Conservation (phyloP, 1,284 basidiomycete genomes). For the Marasmius oreades region DNA sequence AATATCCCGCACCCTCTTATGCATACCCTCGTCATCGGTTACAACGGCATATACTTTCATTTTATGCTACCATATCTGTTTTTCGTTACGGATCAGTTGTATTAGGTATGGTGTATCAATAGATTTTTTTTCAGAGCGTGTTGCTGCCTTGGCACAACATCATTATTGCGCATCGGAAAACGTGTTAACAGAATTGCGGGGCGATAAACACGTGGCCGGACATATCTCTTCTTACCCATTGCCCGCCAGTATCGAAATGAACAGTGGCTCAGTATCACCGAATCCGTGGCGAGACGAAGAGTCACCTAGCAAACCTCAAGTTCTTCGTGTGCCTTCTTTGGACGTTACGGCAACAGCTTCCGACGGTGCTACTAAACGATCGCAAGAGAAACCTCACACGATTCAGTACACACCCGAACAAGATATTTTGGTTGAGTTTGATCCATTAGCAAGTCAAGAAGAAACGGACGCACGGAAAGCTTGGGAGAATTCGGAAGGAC, state of each 20-base stretch:
- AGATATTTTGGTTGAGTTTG: slow-evolving; percentile 56
- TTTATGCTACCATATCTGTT: not conserved
- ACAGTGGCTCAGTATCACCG: not conserved
- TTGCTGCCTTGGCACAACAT: no score
- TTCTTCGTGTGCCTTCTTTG: not conserved
- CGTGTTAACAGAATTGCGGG: not conserved
- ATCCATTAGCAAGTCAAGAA: slow-evolving; percentile 56
- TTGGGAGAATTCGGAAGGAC: slow-evolving; percentile 55
- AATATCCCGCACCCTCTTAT: not conserved
- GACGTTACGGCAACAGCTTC: not conserved
- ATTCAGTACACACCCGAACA: not conserved
- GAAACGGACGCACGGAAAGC: slow-evolving; percentile 57
- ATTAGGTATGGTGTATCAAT: not conserved
- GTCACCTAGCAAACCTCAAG: not conserved
- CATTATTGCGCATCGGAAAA: no score
- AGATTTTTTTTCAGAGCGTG: no score
- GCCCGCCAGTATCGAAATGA: not conserved
- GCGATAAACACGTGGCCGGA: not conserved
- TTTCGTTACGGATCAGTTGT: not conserved
- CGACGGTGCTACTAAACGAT: not conserved
- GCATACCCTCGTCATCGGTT: not conserved
- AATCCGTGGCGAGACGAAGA: slow-evolving; percentile 1
- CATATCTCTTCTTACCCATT: not conserved
- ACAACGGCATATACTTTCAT: not conserved
- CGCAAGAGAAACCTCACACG: not conserved